Evolutionary conservation across 306 rosid genomes (phyloP), one percentile per base, ranked within the genome.

Genomic region (Abrus precatorius): DNA sequence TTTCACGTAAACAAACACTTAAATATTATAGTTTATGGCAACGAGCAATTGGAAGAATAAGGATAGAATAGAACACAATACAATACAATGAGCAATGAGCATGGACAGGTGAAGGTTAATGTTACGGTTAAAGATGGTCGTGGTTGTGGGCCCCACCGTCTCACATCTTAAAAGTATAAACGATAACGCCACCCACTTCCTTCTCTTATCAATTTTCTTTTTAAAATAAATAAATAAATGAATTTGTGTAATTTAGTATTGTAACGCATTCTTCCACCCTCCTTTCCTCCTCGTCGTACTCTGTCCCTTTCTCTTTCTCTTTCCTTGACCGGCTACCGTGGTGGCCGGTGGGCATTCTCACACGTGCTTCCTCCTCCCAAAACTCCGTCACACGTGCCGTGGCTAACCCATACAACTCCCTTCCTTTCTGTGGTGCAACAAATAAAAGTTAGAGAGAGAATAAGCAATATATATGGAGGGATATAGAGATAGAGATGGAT

Each of bases 351-450:
- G 5, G 63, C 76, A 6, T 6, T 3, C 72, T 55, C 47, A 27
- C 91, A 81, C 87, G 87, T 82, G 84, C 77, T 50, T 9, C 55
- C 34, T 69, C 56, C 80, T 14, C 54, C 50, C 36, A 9, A 66
- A 13, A 29, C 79, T 38, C 69, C 3, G 34, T 62, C 91, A 70
- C 87, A 86, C 91, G 90, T 84, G 89, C 81, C 62, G 65, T 9
- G 75, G 56, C 52, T 74, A 89, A 44, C 95, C 88, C 91, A 88
- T 84, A 81, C 86, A 79, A 81, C 71, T 74, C 80, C 80, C 76
- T 41, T 60, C 81, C 81, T 84, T 85, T 82, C 86, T 81, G 80
- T 86, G 96, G 97, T 93, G 97, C 98, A 94, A 94, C 98, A 85
- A 87, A 83, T 90, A 76, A 88, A 93, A 88, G 90, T 79, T 85